Conservation (phyloP, 805 yeast species). For the Candida multigemmis region DNA sequence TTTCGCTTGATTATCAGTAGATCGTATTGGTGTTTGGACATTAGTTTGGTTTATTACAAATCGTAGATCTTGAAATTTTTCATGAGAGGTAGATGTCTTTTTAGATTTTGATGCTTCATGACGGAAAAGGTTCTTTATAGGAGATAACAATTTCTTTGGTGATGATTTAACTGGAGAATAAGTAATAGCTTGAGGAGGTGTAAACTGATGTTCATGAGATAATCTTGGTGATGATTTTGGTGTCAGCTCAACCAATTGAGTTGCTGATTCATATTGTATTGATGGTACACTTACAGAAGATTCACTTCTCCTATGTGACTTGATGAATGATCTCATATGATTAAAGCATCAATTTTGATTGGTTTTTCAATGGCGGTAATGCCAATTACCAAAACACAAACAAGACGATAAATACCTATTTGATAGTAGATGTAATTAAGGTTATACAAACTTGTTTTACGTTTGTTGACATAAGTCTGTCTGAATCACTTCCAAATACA, state of each 20-base stretch:
- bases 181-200: slow-evolving; percentile 8
- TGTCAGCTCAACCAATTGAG: slow-evolving; percentile 5
- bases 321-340: slow-evolving; percentile 19
- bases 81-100: slow-evolving; percentile 2
- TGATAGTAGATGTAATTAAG: too few relatives aligned
- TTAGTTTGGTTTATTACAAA: neutral
- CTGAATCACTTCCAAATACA: too few relatives aligned
- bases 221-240: slow-evolving; percentile 13
- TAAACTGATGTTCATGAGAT: slow-evolving; percentile 6
- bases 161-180: slow-evolving; percentile 9
- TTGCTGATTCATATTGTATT: slow-evolving; percentile 2
- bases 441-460: too few relatives aligned
- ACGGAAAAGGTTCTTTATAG: slow-evolving; percentile 24
- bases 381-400: too few relatives aligned
- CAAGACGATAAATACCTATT: too few relatives aligned
- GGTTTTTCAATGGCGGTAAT: too few relatives aligned
- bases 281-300: slow-evolving; percentile 6
- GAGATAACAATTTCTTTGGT: slow-evolving; percentile 29
- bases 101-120: slow-evolving; percentile 3
- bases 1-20: neutral
- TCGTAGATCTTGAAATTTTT: neutral
- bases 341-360: too few relatives aligned
- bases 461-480: too few relatives aligned
- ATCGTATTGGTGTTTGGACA: neutral
- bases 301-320: slow-evolving; percentile 14